These are phyloP conservation scores for Coniochaeta sp. DNA, from an alignment of 2,329 filamentous ascomycete species.

Conservation along the genomic window DNA sequence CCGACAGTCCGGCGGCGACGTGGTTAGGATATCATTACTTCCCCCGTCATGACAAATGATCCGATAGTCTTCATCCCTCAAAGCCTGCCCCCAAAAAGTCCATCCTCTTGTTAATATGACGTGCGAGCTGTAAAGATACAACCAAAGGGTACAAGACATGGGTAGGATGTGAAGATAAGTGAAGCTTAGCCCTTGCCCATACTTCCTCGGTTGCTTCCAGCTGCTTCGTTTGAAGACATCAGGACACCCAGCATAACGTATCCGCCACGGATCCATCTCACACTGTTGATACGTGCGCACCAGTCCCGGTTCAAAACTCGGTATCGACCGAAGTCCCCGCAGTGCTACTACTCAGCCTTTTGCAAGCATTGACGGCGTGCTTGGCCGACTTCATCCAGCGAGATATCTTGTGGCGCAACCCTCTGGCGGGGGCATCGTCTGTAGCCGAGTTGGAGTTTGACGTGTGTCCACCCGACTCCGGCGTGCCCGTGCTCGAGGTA, in stretches of 20 bases:
- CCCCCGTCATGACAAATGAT: background rate
- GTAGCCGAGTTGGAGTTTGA: background rate
- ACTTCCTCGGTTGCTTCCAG: no score
- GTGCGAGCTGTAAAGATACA: background rate
- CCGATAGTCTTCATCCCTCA: background rate
- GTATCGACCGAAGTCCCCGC: background rate
- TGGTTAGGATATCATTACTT: background rate
- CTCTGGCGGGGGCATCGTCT: background rate
- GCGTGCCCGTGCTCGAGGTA: background rate
- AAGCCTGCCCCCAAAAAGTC: background rate
- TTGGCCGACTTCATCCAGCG: slow-evolving; percentile 1
- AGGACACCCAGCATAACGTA: no score
- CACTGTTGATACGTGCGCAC: no score
- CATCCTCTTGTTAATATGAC: background rate
- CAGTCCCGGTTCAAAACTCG: background rate
- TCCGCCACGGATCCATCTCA: no score
- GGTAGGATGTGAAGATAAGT: no score
- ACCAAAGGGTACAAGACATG: background rate
- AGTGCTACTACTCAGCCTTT: background rate
- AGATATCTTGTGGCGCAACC: background rate
- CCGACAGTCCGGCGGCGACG: no score
- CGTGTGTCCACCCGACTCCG: background rate
- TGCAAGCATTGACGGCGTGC: background rate
- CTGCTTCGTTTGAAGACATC: no score
- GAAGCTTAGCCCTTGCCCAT: no score